Percentiles rank a stretch among this genome's conserved stretches.
These are phyloP conservation scores for Fusarium liriodendri DNA, from an alignment of 2,329 filamentous ascomycete genomes.

Conservation along the genomic window DNA sequence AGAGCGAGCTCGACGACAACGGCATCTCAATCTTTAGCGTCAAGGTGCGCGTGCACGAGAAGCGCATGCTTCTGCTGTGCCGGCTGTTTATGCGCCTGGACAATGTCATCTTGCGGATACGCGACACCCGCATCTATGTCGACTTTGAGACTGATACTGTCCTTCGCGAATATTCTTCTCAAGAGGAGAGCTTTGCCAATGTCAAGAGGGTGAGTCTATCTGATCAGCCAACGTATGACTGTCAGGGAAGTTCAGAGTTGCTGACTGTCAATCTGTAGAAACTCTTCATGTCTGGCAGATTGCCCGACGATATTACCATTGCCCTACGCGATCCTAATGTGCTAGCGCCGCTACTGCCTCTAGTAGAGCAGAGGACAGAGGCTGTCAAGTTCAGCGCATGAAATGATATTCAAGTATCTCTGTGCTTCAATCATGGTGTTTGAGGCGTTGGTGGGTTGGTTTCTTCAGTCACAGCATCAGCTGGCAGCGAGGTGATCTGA, in stretches of 20 bases:
- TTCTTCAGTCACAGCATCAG: conserved; percentile 8
- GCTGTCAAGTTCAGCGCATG: conserved; percentile 39
- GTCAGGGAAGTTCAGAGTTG: not conserved
- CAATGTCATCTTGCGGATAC: conserved; percentile 85
- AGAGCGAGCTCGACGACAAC: conserved; percentile 98
- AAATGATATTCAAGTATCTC: not conserved
- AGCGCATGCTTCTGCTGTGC: conserved; percentile 84
- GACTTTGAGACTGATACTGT: conserved; percentile 86
- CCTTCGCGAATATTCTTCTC: conserved; percentile 89
- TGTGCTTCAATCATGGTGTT: conserved; percentile 22
- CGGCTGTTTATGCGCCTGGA: conserved; percentile 95
- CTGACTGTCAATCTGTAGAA: conserved; percentile 49
- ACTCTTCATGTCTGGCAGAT: conserved; percentile 60
- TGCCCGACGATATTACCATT: conserved; percentile 79
- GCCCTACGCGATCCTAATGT: conserved; percentile 84
- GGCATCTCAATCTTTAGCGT: conserved; percentile 90
- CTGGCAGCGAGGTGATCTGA: conserved; percentile 11
- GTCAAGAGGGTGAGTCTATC: conserved; percentile 72
- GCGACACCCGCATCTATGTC: conserved; percentile 92
- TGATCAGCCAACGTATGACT: not conserved
- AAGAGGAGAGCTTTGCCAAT: conserved; percentile 82
- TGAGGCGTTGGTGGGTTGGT: conserved; percentile 21
- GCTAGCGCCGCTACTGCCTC: conserved; percentile 74
- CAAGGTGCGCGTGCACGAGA: conserved; percentile 94
- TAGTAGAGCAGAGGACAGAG: conserved; percentile 77